Base-by-base conservation (phyloP, 176 grass and related monocot species). In the Microstegium vimineum region DNA sequence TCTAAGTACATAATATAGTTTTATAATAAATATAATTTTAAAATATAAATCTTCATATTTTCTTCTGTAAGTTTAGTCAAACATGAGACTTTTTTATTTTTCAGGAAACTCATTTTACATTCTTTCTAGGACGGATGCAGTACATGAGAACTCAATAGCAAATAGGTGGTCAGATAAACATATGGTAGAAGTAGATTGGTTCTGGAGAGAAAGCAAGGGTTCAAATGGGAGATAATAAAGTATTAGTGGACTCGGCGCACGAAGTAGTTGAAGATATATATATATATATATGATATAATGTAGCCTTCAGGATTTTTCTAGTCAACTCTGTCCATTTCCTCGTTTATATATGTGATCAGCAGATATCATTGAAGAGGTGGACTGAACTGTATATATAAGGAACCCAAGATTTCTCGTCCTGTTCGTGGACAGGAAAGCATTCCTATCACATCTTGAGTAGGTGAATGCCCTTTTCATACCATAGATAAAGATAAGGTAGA, bases 371-470 rank as follows among this genome's bases (percentile, higher is more conserved):
- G 25, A 30, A 61, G 4, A 43, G 66, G 27, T 84, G 43, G 49
- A 40, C 33, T 37, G 2, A 43, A 36, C 16, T 69, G 33, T n/a
- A 56, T 69, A 31, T 23, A 57, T 11, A 15, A 37, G 9, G 5
- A 36, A 4, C 47, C 10, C 1, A 31, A 15, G 37, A 6, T 52
- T 25, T 61, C 14, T 30, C 14, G 23, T 42, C 36, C 0, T 27
- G 5, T 62, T 5, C n/a, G 22, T 63, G 69, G 17, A 42, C 15
- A 25, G 5, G 30, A 62, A 62, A 22, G 9, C 75, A 63, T 63
- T 72, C 12, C 18, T 8, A 34, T 81, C 84, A 81, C 84, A 86
- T 86, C 78, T 28, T 0, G 69, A 22, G 85, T 75, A 74, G 85
- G 69, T 81, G 70, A 57, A 67, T 6, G 57, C 40, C 56, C 0